Percentiles rank a stretch among this genome's conserved stretches.
Conservation (phyloP, 192 early-diverging fungal genomes). For the Lobulomyces angularis region DNA sequence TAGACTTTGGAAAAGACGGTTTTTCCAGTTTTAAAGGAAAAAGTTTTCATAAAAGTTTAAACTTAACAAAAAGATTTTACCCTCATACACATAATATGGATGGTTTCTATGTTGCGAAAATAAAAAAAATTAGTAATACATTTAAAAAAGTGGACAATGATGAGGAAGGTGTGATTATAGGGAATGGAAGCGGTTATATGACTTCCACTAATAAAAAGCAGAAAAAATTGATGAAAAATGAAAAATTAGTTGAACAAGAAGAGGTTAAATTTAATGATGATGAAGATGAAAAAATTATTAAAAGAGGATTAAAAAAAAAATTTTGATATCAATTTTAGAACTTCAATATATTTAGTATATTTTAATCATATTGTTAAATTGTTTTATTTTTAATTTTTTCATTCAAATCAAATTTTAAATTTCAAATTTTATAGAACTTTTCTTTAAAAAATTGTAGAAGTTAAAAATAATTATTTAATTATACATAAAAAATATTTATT, state of each 20-base stretch:
- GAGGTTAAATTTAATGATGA: conserved; percentile 42
- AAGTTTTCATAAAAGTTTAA: conserved; percentile 69
- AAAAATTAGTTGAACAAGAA: conserved; percentile 16
- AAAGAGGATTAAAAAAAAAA: conserved; percentile 23
- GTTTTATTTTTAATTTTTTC: too few species aligned
- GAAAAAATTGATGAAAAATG: conserved; percentile 16
- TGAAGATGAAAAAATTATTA: conserved; percentile 44
- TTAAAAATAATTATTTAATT: too few species aligned
- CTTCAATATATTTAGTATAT: too few species aligned
- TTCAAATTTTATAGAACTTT: too few species aligned
- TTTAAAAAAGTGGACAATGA: conserved; percentile 30
- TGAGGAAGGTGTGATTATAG: conserved; percentile 13
- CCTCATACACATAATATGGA: conserved; percentile 99
- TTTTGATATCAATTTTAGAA: too few species aligned
- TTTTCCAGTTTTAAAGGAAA: conserved; percentile 82
- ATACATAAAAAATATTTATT: too few species aligned
- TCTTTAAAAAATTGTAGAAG: too few species aligned
- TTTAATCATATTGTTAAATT: too few species aligned
- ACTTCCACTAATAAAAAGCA: conserved; percentile 1
- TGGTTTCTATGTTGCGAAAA: conserved; percentile 96
- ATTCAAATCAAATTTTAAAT: too few species aligned
- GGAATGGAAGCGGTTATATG: conserved; percentile 5
- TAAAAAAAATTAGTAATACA: conserved; percentile 90
- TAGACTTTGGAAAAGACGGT: conserved; percentile 92
- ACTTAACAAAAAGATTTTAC: conserved; percentile 79